Conservation (phyloP, 2,329 filamentous ascomycete species). For the Ascochyta rabiei region DNA sequence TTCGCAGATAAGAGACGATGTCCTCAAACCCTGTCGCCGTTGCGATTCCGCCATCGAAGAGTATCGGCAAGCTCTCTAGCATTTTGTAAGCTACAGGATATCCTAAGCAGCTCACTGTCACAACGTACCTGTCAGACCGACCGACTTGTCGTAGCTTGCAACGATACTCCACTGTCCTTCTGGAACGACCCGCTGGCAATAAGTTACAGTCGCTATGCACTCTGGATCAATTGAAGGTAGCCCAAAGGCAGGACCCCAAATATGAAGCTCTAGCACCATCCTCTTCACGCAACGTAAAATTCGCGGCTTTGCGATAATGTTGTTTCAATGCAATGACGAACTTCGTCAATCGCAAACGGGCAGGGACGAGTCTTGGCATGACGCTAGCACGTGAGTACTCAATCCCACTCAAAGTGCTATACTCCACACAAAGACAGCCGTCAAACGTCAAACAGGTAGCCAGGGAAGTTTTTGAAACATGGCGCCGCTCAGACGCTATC, state of each 20-base stretch:
- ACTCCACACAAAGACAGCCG: conserved; percentile 2
- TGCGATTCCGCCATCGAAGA: conserved; percentile 58
- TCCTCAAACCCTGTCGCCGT: conserved; percentile 67
- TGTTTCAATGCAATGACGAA: not conserved
- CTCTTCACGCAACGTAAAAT: not conserved
- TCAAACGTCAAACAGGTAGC: conserved; percentile 3
- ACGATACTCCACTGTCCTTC: conserved; percentile 53
- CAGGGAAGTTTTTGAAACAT: conserved; percentile 54
- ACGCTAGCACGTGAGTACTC: conserved; percentile 26
- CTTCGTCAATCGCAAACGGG: not conserved
- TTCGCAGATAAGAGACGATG: conserved; percentile 64
- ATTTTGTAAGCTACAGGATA: conserved; percentile 4
- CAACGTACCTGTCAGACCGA: conserved; percentile 65
- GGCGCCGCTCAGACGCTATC: conserved; percentile 86
- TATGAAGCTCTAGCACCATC: conserved; percentile 75
- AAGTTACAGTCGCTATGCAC: conserved; percentile 83
- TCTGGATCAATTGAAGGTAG: conserved; percentile 90
- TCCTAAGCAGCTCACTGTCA: not conserved
- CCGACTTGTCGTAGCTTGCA: conserved; percentile 64
- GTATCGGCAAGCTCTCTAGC: conserved; percentile 62
- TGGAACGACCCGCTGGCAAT: conserved; percentile 69
- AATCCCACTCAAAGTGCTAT: not conserved
- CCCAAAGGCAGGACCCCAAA: conserved; percentile 89
- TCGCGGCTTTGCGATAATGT: not conserved
- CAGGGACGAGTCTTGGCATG: conserved; percentile 14